Evolutionary conservation across 805 yeast species (phyloP).

Genomic region (Huiozyma sinensis): DNA sequence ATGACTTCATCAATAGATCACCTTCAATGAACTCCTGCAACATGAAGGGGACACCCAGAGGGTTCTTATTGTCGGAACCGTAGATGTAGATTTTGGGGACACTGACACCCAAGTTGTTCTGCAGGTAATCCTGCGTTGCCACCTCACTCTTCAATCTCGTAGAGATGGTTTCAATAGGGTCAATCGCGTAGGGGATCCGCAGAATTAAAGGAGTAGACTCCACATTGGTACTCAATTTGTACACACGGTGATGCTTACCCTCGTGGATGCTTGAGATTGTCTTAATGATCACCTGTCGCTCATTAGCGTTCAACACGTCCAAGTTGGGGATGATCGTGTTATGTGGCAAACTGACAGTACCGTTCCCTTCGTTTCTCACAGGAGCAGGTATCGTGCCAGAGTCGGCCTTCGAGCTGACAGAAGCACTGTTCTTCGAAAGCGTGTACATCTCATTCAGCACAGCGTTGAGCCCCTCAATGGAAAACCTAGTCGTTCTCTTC

Average conservation of each 20-base stretch:
- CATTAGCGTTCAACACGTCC: slow-evolving; percentile 36
- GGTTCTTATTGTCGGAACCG: slow-evolving; percentile 51
- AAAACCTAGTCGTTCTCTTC: slow-evolving; percentile 69
- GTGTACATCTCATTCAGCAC: slow-evolving; percentile 37
- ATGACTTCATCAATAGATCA: slow-evolving; percentile 70
- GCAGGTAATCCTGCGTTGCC: slow-evolving; percentile 82
- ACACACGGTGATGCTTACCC: slow-evolving; percentile 87
- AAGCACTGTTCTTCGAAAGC: slow-evolving; percentile 25
- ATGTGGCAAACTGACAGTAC: slow-evolving; percentile 37
- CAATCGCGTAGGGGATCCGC: slow-evolving; percentile 76
- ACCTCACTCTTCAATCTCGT: slow-evolving; percentile 77
- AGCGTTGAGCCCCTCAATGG: slow-evolving; percentile 62
- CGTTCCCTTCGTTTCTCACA: slow-evolving; percentile 31
- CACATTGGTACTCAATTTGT: slow-evolving; percentile 51
- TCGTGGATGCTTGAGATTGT: slow-evolving; percentile 81
- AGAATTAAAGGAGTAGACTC: slow-evolving; percentile 54
- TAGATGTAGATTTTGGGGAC: slow-evolving; percentile 67
- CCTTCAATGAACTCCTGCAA: slow-evolving; percentile 76
- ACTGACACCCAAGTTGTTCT: slow-evolving; percentile 48
- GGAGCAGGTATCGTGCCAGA: slow-evolving; percentile 22
- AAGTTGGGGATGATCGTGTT: slow-evolving; percentile 35
- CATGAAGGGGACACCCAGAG: slow-evolving; percentile 63
- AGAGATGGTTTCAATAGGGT: slow-evolving; percentile 52
- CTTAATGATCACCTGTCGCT: slow-evolving; percentile 39
- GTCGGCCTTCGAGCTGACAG: slow-evolving; percentile 13